A percentile compares a stretch with the other conserved stretches of the same genome.
These are phyloP conservation scores for Colletotrichum costaricense DNA, from an alignment of 2,329 filamentous ascomycete genomes.

Conservation along the genomic window DNA sequence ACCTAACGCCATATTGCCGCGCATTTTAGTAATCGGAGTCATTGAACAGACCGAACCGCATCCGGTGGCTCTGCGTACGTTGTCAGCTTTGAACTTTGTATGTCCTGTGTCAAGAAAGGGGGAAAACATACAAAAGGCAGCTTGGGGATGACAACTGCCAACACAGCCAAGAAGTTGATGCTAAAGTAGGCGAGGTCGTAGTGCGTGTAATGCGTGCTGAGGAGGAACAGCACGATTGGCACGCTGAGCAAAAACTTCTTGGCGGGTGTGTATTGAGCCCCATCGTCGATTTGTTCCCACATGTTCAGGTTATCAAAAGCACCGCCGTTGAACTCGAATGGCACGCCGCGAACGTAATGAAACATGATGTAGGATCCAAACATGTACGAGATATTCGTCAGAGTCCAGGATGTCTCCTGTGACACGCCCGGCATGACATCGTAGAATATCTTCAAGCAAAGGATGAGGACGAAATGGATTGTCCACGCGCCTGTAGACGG, in stretches of 20 bases:
- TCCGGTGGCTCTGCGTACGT: slow-evolving; percentile 74
- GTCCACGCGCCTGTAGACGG: slow-evolving; percentile 85
- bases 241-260: slow-evolving; percentile 98
- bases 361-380: slow-evolving; percentile 99
- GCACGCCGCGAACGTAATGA: slow-evolving; percentile 96
- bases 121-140: slow-evolving; percentile 83
- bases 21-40: slow-evolving; percentile 67
- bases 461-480: slow-evolving; percentile 94
- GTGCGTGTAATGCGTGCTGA: slow-evolving; percentile 99
- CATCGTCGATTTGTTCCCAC: slow-evolving; percentile 99
- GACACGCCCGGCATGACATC: slow-evolving; percentile 96
- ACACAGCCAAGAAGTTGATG: slow-evolving; percentile 93
- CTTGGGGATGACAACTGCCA: slow-evolving; percentile 96
- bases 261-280: slow-evolving; percentile 96
- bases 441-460: slow-evolving; percentile 93
- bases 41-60: slow-evolving; percentile 81
- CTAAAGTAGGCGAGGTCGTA: slow-evolving; percentile 97
- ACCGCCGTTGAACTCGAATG: slow-evolving; percentile 98
- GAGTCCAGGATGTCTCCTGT: slow-evolving; percentile 97
- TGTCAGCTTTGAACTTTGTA: slow-evolving; percentile 41
- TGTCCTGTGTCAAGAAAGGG: background rate
- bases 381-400: slow-evolving; percentile 99
- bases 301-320: slow-evolving; percentile 99
- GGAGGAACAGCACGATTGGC: slow-evolving; percentile 91
- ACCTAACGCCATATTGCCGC: slow-evolving; percentile 28